phyloP scores from a whole-genome alignment of 768 basidiomycete species.

The Podaxis sp. region DNA sequence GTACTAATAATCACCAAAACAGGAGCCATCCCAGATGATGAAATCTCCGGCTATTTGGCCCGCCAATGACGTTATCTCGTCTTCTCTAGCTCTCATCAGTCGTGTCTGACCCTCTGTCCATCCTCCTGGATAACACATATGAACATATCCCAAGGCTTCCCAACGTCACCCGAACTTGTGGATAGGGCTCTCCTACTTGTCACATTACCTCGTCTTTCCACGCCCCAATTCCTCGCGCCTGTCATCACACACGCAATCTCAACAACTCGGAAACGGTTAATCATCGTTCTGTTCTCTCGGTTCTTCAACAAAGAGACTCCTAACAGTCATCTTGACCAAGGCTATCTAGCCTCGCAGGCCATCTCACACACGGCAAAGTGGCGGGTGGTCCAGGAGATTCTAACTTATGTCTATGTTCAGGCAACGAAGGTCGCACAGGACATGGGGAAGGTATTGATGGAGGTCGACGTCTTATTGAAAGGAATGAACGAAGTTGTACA shows the following conservation, averaged over 20 bases:
- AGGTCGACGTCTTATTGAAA: constrained; percentile 74
- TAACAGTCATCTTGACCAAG: constrained; percentile 12
- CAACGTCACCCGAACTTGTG: constrained; percentile 20
- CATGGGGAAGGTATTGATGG: constrained; percentile 66
- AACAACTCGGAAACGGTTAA: constrained; percentile 46
- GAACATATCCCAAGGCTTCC: constrained; percentile 1
- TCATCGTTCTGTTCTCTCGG: constrained; percentile 64
- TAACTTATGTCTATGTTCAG: constrained; percentile 84
- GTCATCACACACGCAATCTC: constrained; percentile 50
- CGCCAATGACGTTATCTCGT: not conserved
- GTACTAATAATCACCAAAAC: too few species aligned
- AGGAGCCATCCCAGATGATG: too few species aligned
- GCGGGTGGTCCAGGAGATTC: constrained; percentile 68
- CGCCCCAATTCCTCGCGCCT: constrained; percentile 55
- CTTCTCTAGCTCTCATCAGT: not conserved
- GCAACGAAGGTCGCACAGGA: constrained; percentile 75
- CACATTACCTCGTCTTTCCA: constrained; percentile 45
- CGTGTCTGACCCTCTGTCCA: not conserved
- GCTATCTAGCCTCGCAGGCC: constrained; percentile 23
- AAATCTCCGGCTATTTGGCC: not conserved
- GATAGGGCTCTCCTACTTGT: constrained; percentile 49
- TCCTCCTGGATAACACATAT: constrained; percentile 1
- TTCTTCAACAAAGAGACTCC: constrained; percentile 44
- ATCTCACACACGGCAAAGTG: constrained; percentile 52
- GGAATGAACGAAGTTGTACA: constrained; percentile 47